phyloP scores from a whole-genome alignment of 257 asterid genomes.

The Ajuga chamaepitys region DNA sequence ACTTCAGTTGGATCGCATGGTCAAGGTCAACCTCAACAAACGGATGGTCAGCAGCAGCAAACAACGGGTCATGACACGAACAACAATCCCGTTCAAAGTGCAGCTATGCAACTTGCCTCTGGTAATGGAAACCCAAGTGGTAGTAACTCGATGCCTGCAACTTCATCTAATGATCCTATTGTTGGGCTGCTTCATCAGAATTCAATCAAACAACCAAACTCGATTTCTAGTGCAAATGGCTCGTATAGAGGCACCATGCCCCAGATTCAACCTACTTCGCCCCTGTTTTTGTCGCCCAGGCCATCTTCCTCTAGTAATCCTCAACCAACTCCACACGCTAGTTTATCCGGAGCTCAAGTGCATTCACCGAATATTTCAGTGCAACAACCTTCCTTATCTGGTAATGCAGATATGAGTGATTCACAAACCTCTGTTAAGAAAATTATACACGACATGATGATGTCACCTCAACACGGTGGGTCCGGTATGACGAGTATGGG shows the following conservation, averaged over 20 bases:
- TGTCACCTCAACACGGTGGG: conserved; percentile 71
- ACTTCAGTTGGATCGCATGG: conserved; percentile 43
- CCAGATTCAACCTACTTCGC: conserved; percentile 44
- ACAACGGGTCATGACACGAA: conserved; percentile 37
- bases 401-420: conserved; percentile 55
- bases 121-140: conserved; percentile 42
- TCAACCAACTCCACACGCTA: conserved; percentile 40
- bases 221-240: conserved; percentile 31
- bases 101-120: conserved; percentile 40
- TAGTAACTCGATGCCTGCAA: conserved; percentile 35
- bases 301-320: conserved; percentile 65
- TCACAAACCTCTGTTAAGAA: conserved; percentile 89
- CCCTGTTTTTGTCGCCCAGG: conserved; percentile 66
- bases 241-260: conserved; percentile 50
- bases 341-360: conserved; percentile 44
- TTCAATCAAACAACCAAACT: conserved; percentile 61
- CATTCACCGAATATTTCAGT: conserved; percentile 53
- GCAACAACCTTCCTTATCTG: conserved; percentile 43
- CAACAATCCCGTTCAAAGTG: conserved; percentile 31
- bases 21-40: conserved; percentile 55
- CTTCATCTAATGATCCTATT: conserved; percentile 39
- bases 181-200: conserved; percentile 64
- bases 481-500: conserved; percentile 46
- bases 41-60: conserved; percentile 55
- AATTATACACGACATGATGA: conserved; percentile 72